A percentile compares a stretch with the other conserved stretches of the same genome.
These are phyloP conservation scores for Phaeomoniella chlamydospora DNA, from an alignment of 2,329 filamentous ascomycete genomes.

Conservation along the genomic window DNA sequence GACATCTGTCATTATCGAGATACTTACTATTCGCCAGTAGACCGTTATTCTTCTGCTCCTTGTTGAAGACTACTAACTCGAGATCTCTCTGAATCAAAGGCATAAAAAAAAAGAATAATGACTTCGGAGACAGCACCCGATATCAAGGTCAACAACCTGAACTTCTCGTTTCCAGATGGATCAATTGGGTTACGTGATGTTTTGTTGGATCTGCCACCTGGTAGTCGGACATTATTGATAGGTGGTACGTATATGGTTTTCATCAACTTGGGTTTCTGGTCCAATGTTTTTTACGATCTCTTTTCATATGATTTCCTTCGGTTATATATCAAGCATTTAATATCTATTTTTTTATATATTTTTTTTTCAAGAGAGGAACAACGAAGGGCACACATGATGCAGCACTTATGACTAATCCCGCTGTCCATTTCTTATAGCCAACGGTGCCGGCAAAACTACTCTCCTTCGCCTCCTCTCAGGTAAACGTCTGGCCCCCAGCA, in stretches of 20 bases:
- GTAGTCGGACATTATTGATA: slow-evolving; percentile 79
- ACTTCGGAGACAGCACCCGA: background rate
- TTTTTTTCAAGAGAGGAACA: background rate
- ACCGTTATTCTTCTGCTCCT: too few species aligned
- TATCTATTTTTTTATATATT: background rate
- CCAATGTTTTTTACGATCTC: background rate
- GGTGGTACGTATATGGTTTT: slow-evolving; percentile 41
- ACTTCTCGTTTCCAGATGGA: slow-evolving; percentile 79
- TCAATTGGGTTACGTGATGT: slow-evolving; percentile 65
- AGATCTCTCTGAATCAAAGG: too few species aligned
- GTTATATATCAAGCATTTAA: too few species aligned
- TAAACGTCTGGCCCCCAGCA: slow-evolving; percentile 74
- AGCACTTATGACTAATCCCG: background rate
- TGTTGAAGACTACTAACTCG: too few species aligned
- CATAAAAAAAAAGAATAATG: background rate
- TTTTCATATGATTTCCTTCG: too few species aligned
- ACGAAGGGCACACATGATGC: too few species aligned
- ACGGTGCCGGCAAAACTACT: slow-evolving; percentile 94
- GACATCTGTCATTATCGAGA: too few species aligned
- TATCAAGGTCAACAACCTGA: slow-evolving; percentile 62
- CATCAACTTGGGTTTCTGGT: background rate
- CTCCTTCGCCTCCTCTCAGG: slow-evolving; percentile 86
- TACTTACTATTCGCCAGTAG: too few species aligned
- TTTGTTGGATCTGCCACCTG: slow-evolving; percentile 59
- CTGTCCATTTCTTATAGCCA: slow-evolving; percentile 39